A percentile compares a stretch with the other conserved stretches of the same genome.
Conservation (phyloP, 305 asterid genomes). For the Fraxinus baroniana region DNA sequence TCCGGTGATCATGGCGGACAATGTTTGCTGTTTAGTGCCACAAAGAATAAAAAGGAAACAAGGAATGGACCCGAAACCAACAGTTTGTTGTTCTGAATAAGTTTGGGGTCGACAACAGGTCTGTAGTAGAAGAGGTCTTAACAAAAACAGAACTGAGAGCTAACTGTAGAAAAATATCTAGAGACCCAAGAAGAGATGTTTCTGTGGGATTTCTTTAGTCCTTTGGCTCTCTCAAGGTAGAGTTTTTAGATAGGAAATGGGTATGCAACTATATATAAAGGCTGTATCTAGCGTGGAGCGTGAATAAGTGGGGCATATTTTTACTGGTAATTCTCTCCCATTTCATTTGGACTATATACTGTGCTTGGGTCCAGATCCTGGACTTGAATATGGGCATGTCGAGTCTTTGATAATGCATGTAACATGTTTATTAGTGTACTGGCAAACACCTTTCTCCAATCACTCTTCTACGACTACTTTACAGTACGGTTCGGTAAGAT, state of each 20-base stretch:
- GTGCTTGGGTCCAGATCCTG: constrained; percentile 52
- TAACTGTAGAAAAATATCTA: background rate
- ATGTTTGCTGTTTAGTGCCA: constrained; percentile 15
- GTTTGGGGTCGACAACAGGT: background rate
- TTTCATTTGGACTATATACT: constrained; percentile 65
- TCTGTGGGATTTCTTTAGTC: constrained; percentile 22
- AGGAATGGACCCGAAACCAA: constrained; percentile 32
- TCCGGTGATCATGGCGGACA: constrained; percentile 32
- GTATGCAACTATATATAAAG: constrained; percentile 31
- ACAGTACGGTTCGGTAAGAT: background rate
- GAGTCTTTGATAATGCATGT: constrained; percentile 65
- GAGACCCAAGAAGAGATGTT: constrained; percentile 17
- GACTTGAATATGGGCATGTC: constrained; percentile 73
- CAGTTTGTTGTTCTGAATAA: constrained; percentile 3
- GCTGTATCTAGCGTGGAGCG: constrained; percentile 30
- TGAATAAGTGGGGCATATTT: constrained; percentile 57
- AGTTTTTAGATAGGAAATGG: constrained; percentile 45
- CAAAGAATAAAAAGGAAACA: constrained; percentile 15
- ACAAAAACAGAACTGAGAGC: constrained; percentile 21
- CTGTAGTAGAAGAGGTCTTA: background rate
- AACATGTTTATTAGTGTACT: constrained; percentile 45
- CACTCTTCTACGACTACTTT: constrained; percentile 4
- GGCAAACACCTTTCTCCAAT: constrained; percentile 37
- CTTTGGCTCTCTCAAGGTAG: constrained; percentile 38
- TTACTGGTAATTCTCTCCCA: constrained; percentile 42